Percentiles rank a stretch among this genome's conserved stretches.
phyloP scores from a whole-genome alignment of 2,329 filamentous ascomycete species.

The Neurospora sp. region DNA sequence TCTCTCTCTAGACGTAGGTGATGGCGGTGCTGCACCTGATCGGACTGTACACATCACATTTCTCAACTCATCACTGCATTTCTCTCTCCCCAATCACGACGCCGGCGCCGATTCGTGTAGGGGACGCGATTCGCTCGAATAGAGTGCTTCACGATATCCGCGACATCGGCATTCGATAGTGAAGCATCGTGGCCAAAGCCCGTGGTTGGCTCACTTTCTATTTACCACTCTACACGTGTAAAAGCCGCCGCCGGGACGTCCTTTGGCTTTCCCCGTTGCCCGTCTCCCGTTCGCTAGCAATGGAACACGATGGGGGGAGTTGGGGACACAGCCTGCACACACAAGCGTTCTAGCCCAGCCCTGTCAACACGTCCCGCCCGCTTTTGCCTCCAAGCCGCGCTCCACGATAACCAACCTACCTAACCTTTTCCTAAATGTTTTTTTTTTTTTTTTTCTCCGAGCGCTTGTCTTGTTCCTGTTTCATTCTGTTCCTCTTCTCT shows the following conservation, averaged over 20 bases:
- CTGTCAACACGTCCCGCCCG: not conserved
- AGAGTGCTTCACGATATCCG: not conserved
- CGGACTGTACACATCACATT: not conserved
- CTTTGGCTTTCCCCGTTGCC: not conserved
- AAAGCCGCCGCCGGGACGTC: not conserved
- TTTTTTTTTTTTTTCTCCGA: not conserved
- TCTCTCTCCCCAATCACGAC: not conserved
- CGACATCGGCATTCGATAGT: not conserved
- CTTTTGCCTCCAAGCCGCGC: not conserved
- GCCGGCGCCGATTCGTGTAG: not conserved
- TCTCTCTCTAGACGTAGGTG: not conserved
- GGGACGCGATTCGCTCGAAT: not conserved
- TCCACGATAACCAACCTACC: not conserved
- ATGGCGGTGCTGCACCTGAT: not conserved
- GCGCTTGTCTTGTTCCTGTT: not conserved
- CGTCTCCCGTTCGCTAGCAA: not conserved
- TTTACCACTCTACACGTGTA: not conserved
- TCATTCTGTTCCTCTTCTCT: not conserved
- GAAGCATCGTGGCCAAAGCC: not conserved
- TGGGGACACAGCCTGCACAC: not conserved
- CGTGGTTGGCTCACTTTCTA: not conserved
- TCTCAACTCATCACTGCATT: not conserved
- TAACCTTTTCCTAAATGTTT: not conserved
- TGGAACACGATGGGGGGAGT: not conserved
- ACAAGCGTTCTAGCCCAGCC: not conserved